These are phyloP conservation scores for Saccharomycopsis fermentans DNA, from an alignment of 805 yeast species.

Conservation along the genomic window DNA sequence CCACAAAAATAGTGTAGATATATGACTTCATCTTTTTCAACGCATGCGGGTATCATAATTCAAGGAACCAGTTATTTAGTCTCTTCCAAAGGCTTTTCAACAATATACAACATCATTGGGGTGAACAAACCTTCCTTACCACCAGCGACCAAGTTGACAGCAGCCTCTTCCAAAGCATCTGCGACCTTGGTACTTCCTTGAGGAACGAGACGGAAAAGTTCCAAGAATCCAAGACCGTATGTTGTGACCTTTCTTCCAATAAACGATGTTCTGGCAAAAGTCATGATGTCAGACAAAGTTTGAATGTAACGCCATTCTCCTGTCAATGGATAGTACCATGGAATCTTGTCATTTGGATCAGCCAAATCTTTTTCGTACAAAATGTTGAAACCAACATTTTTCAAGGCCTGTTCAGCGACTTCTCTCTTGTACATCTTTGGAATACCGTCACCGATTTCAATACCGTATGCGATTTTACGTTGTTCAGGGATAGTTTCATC, in stretches of 20 bases:
- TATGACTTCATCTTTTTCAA: not conserved
- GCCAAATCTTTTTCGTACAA: conserved; percentile 75
- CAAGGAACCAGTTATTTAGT: not conserved
- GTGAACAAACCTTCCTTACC: conserved; percentile 85
- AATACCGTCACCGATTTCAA: conserved; percentile 97
- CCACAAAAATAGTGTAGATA: too few relatives aligned
- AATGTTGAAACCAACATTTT: conserved; percentile 79
- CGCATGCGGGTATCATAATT: not conserved
- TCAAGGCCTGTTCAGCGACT: conserved; percentile 82
- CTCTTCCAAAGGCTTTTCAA: conserved; percentile 58
- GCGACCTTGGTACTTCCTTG: conserved; percentile 87
- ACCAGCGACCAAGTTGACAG: conserved; percentile 88
- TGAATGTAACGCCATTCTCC: conserved; percentile 91
- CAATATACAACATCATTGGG: conserved; percentile 94
- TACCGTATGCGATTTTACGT: conserved; percentile 91
- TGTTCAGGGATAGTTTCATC: conserved; percentile 83
- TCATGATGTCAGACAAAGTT: conserved; percentile 62
- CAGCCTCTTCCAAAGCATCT: conserved; percentile 91
- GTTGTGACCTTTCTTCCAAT: conserved; percentile 84
- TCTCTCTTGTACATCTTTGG: conserved; percentile 87
- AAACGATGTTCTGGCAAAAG: conserved; percentile 80
- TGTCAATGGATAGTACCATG: conserved; percentile 95
- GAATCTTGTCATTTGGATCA: conserved; percentile 67
- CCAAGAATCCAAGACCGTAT: conserved; percentile 69
- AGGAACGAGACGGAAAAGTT: conserved; percentile 81